These are phyloP conservation scores for Schwanniomyces etchellsii DNA, from an alignment of 1,139 yeast genomes.

Conservation along the genomic window DNA sequence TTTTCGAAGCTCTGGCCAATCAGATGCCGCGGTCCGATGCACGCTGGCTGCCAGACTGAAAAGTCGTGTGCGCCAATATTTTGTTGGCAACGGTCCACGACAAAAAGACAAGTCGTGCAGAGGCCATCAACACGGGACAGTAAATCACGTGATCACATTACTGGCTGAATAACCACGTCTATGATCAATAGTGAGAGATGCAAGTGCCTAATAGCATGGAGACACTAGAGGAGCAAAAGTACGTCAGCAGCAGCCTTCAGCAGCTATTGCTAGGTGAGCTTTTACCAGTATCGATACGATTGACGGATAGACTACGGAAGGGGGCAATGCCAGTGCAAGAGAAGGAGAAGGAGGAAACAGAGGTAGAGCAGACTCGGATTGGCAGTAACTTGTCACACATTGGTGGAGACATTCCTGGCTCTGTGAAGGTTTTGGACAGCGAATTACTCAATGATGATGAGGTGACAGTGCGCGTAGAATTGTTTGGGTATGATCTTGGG, in stretches of 20 bases:
- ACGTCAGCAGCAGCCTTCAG: constrained; percentile 45
- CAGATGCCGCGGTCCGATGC: no score
- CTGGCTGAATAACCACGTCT: background rate
- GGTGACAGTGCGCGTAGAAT: constrained; percentile 55
- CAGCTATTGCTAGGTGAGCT: constrained; percentile 68
- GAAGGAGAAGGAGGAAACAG: constrained; percentile 4
- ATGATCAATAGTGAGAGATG: background rate
- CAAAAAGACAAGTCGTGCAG: background rate
- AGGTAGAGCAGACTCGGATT: constrained; percentile 11
- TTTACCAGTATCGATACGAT: constrained; percentile 64
- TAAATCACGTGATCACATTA: background rate
- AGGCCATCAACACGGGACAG: background rate
- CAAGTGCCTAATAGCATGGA: constrained; percentile 1
- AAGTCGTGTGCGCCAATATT: no score
- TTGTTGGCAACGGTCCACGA: no score
- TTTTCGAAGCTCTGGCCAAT: background rate
- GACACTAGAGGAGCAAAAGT: constrained; percentile 10
- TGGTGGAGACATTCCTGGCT: constrained; percentile 35
- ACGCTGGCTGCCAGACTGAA: no score
- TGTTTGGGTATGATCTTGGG: constrained; percentile 73
- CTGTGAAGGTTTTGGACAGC: constrained; percentile 33
- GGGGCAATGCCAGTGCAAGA: constrained; percentile 1
- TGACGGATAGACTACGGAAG: constrained; percentile 28
- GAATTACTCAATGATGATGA: constrained; percentile 41
- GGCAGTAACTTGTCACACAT: constrained; percentile 19